Evolutionary conservation across 352 stramenopile genomes (phyloP), one percentile per base, ranked within the genome.

Genomic region (Blastocystis sp.): DNA sequence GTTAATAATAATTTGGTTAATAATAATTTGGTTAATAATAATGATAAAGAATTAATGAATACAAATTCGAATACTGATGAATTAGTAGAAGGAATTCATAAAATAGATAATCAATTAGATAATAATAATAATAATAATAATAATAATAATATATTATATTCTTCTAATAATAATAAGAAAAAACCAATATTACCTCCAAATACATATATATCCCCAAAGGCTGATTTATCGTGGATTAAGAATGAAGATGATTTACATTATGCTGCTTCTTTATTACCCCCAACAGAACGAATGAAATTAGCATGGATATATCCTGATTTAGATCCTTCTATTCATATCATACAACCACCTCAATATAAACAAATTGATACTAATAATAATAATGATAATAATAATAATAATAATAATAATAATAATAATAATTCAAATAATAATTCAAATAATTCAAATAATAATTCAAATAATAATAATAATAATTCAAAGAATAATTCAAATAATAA

Each of bases 151-250:
- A 13, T n/a, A n/a, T n/a, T 39, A 13, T n/a, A 39, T 39, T n/a
- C 33, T 18, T 28, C 24, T 27, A 46, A 11, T 41, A 21, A 18
- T 27, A 54, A 19, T 39, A 62, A 19, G 7, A 34, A 5, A 5
- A 43, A 19, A 42, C 52, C 2, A 25, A 42, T 16, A 23, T 10
- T 21, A 35, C 54, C 21, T 39, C 37, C 0, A 62, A 62, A n/a
- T 30, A 16, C 2, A 28, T 62, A n/a, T n/a, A n/a, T n/a, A n/a
- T n/a, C n/a, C n/a, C n/a, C n/a, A n/a, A n/a, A n/a, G n/a, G n/a
- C n/a, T 2, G 52, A 62, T 28, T 62, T 43, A 23, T 52, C 35
- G n/a, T 49, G 30, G 25, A 37, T 62, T 9, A 24, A 32, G 9
- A 48, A 39, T 10, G 52, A 62, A 18, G 13, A 25, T 2, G 52